Conservation (phyloP, 208 protist genomes). For the Kentomonas sorsogonicus region DNA sequence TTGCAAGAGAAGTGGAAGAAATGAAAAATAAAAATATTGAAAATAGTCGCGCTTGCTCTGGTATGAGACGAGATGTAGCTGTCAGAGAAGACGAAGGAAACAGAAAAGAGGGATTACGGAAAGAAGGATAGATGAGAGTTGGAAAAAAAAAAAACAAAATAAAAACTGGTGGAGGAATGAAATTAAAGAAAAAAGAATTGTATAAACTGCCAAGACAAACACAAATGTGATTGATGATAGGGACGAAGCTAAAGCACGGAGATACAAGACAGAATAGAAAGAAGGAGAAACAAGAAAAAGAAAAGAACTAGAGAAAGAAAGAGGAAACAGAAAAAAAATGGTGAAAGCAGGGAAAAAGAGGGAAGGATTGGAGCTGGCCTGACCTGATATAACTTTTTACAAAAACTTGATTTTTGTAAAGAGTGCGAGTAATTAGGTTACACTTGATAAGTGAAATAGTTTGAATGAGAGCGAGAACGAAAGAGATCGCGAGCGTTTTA, state of each 20-base stretch:
- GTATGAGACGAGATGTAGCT: not conserved
- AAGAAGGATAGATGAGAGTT: not conserved
- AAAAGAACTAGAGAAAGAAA: too few relatives aligned
- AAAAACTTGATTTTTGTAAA: too few relatives aligned
- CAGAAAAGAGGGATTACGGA: not conserved
- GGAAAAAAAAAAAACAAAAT: not conserved
- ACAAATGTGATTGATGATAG: not conserved
- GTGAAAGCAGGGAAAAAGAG: too few relatives aligned
- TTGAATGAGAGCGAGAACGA: too few relatives aligned
- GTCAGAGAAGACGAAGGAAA: not conserved
- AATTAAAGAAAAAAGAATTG: not conserved
- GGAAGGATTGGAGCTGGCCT: too few relatives aligned
- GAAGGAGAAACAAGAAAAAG: constrained; percentile 1
- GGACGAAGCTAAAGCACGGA: not conserved
- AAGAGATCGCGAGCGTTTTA: too few relatives aligned
- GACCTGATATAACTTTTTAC: too few relatives aligned
- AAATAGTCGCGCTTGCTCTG: not conserved
- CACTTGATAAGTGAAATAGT: too few relatives aligned
- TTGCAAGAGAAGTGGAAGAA: not conserved
- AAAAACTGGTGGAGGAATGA: not conserved
- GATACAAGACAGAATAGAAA: not conserved
- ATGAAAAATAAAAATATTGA: not conserved
- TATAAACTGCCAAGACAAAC: not conserved
- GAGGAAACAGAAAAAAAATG: too few relatives aligned
- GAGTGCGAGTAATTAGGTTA: too few relatives aligned